phyloP scores from a whole-genome alignment of 495 filamentous ascomycete species.

The Penicillium daleae region DNA sequence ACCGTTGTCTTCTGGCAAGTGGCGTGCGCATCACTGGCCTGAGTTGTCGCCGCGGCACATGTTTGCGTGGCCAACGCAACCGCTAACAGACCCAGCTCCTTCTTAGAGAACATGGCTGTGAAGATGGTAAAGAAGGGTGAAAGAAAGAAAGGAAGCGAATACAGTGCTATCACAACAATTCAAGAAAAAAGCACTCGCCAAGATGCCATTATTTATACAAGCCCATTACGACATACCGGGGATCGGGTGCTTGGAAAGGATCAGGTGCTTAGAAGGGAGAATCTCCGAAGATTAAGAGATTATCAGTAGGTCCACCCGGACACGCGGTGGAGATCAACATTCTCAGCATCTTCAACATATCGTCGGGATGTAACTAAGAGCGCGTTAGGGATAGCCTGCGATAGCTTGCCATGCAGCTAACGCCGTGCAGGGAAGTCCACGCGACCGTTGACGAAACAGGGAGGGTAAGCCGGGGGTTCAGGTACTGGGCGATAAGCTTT shows the following conservation, averaged over 20 bases:
- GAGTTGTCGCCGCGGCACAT: slow-evolving; percentile 17
- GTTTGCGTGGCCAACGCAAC: slow-evolving; percentile 18
- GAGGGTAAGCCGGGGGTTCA: slow-evolving; percentile 21
- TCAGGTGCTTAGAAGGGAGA: not conserved
- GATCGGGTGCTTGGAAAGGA: not conserved
- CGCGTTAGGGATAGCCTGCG: not conserved
- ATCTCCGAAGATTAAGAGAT: slow-evolving; percentile 1
- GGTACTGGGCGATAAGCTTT: slow-evolving; percentile 16
- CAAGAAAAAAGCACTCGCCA: not conserved
- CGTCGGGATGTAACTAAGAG: not conserved
- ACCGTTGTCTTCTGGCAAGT: slow-evolving; percentile 39
- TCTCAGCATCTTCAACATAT: not conserved
- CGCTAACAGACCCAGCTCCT: slow-evolving; percentile 6
- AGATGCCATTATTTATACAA: slow-evolving; percentile 6
- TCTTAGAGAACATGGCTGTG: slow-evolving; percentile 16
- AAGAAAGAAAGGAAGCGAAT: not conserved
- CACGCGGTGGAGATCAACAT: not conserved
- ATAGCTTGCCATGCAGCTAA: slow-evolving; percentile 7
- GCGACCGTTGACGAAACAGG: slow-evolving; percentile 24
- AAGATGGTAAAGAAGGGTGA: not conserved
- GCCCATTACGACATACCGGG: not conserved
- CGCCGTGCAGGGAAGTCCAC: slow-evolving; percentile 28
- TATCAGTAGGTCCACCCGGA: slow-evolving; percentile 4
- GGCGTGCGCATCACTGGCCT: slow-evolving; percentile 16
- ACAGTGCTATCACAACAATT: not conserved